Base-by-base conservation (phyloP, 768 basidiomycete species). In the Amanita molliuscula region DNA sequence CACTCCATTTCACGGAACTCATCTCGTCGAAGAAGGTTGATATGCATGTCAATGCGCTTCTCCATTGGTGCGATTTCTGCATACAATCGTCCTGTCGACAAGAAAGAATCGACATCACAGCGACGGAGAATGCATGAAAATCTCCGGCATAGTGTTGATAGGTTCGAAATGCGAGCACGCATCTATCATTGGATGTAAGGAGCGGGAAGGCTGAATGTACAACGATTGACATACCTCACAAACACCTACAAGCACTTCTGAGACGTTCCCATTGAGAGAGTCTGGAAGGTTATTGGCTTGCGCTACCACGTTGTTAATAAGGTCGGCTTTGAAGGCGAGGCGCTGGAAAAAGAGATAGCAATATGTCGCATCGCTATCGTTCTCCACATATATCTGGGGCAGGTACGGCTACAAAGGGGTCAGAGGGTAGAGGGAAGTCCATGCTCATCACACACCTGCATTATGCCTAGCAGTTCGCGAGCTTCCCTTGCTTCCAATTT, bases 1-100 rank as follows among this genome's bases (percentile, higher is more conserved):
- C 94, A 97, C 59, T 98, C 95, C 69, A 85, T 78, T 65, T 93
- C 94, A 20, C 84, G 77, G 70, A 99, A 94, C 63, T 93, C 94
- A 57, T 97, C 91, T 41, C 82, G 75, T 37, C 86, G 75, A 3
- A 97, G 69, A 21, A 87, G 72, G 42, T 88, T 87, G 54, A 97
- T 79, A 61, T 96, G 94, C 69, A 87, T 85, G 58, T 99, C 93
- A 43, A 99, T 78, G 25, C 88, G 78, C 63, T 86, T 89, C 69
- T 99, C 96, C 63, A 96, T 79, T 0, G 85, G 86, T 0, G 80
- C 78, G 18, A 98, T 77, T 55, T 99, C 96, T 6, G 78, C 78
- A 59, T 79, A 88, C 15, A 95, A 73, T 26, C 88, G 78, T 0
- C 93, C 95, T 37, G 87, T 79, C 56, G 78, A 82, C 52, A 97